Conservation (phyloP, 2,329 filamentous ascomycete genomes). For the Ophiostoma sp. region DNA sequence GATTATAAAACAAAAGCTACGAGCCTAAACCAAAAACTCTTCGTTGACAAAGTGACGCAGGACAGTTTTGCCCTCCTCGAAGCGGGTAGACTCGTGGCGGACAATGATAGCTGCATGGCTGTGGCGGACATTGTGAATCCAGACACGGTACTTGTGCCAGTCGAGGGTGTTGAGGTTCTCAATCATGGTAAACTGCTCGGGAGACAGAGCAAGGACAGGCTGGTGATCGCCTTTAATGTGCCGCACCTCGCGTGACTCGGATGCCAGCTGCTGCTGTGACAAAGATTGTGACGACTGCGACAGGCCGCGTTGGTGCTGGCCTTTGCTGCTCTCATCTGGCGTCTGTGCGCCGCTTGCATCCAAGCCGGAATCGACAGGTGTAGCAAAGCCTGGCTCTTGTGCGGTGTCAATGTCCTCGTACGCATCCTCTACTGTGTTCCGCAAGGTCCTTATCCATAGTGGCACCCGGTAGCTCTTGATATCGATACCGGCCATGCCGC, state of each 20-base stretch:
- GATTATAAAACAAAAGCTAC: neutral
- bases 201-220: slow-evolving; percentile 65
- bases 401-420: slow-evolving; percentile 67
- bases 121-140: slow-evolving; percentile 72
- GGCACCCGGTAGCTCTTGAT: slow-evolving; percentile 69
- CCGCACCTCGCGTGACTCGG: slow-evolving; percentile 27
- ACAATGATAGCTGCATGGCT: slow-evolving; percentile 89
- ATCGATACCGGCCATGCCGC: slow-evolving; percentile 61
- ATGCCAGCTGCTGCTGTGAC: slow-evolving; percentile 22
- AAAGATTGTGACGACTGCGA: slow-evolving; percentile 11
- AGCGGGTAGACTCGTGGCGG: slow-evolving; percentile 59
- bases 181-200: slow-evolving; percentile 81
- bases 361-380: slow-evolving; percentile 37
- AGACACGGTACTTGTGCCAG: slow-evolving; percentile 62
- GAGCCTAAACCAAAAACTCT: slow-evolving; percentile 57
- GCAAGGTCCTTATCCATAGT: slow-evolving; percentile 68
- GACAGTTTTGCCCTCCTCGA: slow-evolving; percentile 71
- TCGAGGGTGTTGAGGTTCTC: slow-evolving; percentile 62
- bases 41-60: slow-evolving; percentile 73
- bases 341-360: neutral
- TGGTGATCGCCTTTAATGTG: neutral
- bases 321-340: neutral
- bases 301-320: slow-evolving; percentile 10
- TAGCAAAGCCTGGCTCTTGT: slow-evolving; percentile 66
- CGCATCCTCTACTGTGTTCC: slow-evolving; percentile 68